Evolutionary conservation across 768 basidiomycete species (phyloP), one percentile per base, ranked within the genome.

Genomic region (Serendipita sp.): DNA sequence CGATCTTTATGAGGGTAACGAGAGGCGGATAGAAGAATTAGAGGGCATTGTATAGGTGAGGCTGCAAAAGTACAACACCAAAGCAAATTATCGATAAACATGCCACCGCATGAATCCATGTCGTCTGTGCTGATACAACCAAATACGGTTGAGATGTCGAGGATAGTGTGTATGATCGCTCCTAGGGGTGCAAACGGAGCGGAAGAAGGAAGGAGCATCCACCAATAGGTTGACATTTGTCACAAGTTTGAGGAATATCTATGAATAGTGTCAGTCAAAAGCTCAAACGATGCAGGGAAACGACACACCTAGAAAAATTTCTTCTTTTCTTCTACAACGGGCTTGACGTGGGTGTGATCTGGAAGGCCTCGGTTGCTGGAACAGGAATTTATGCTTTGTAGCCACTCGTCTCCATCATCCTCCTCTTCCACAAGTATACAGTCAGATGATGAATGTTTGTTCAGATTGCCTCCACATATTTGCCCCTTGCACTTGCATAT

Each of bases 331-430:
- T 90, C 86, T 42, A 81, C 75, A 45, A 77, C 71, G 58, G 90
- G 83, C 75, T 84, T 86, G 70, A 86, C 81, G 72, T 93, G 90
- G 58, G 75, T 70, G 72, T 93, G 90, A 28, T 72, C 72, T 34
- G 81, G 78, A 16, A 65, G 64, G 5, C 72, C 71, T n/a, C 76
- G 78, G 11, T 71, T 69, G 60, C 51, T 68, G 24, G 86, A 83
- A 71, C 92, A 95, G 22, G 84, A 74, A 44, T 74, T 77, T 67
- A 98, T 83, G 64, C 72, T 75, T 75, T 80, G 82, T 64, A 99
- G 69, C 96, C 96, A 99, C 66, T 85, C 79, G 70, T 99, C 95
- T 0, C 89, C 90, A 56, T 85, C 82, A 62, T 89, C 83, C 71
- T 84, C 85, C 56, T 84, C 85, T 66, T 80, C 86, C 51, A 76